phyloP scores from a whole-genome alignment of 441 rosid genomes.

The Pelargonium myrrhifolium region DNA sequence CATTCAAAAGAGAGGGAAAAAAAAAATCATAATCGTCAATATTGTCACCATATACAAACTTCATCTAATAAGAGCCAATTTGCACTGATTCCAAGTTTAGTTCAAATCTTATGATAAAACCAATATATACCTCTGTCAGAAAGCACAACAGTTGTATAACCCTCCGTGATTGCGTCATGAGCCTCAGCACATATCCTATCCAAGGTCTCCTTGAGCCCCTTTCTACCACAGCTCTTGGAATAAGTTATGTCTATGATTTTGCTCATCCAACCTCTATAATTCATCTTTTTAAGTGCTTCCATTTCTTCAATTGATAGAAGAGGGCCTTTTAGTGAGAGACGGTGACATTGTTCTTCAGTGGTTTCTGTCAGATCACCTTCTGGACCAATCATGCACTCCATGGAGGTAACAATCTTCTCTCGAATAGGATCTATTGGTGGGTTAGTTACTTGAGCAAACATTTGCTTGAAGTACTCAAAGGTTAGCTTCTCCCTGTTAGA shows the following conservation, averaged over 20 bases:
- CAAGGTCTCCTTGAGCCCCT: conserved; percentile 87
- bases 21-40: not conserved
- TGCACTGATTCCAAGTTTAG: not conserved
- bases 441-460: conserved; percentile 99
- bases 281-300: conserved; percentile 88
- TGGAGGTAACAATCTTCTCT: conserved; percentile 98
- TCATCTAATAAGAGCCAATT: not conserved
- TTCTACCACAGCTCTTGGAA: conserved; percentile 64
- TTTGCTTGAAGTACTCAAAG: conserved; percentile 98
- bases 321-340: conserved; percentile 88
- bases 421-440: conserved; percentile 99
- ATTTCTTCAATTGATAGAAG: conserved; percentile 79
- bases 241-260: conserved; percentile 92
- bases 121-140: conserved; percentile 85
- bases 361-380: conserved; percentile 99
- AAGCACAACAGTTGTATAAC: conserved; percentile 82
- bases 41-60: not conserved
- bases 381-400: conserved; percentile 99
- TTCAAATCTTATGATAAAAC: not conserved
- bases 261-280: conserved; percentile 84
- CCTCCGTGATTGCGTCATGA: conserved; percentile 74
- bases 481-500: conserved; percentile 82
- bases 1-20: conserved; percentile 8
- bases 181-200: conserved; percentile 92
- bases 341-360: conserved; percentile 95